A percentile compares a stretch with the other conserved stretches of the same genome.
phyloP scores from a whole-genome alignment of 176 grass and related monocot genomes.

The Eleusine indica region DNA sequence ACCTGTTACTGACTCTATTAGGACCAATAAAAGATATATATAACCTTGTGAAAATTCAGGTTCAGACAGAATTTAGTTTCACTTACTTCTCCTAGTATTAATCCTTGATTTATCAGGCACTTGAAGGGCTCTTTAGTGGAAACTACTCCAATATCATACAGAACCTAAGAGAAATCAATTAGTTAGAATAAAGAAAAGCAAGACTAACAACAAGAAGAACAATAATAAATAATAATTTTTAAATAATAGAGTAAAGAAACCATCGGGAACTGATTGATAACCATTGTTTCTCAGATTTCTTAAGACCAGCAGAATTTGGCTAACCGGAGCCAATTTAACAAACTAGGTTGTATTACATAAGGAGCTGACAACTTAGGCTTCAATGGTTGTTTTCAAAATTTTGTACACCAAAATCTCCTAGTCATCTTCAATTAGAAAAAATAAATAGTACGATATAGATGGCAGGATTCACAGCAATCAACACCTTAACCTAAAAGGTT shows the following conservation, averaged over 20 bases:
- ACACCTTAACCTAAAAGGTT: conserved; percentile 21
- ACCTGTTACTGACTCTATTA: conserved; percentile 62
- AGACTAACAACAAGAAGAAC: not conserved
- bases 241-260: not conserved
- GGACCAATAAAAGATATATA: conserved; percentile 23
- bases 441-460: not conserved
- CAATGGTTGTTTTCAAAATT: not conserved
- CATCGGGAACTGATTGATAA: not conserved
- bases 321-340: conserved; percentile 5
- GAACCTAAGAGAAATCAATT: conserved; percentile 58
- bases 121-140: conserved; percentile 98
- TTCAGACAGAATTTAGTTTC: conserved; percentile 23
- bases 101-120: conserved; percentile 98
- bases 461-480: not conserved
- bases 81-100: conserved; percentile 98
- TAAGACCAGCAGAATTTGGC: not conserved
- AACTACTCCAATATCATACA: conserved; percentile 94
- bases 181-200: conserved; percentile 37
- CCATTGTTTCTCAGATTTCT: not conserved
- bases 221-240: not conserved
- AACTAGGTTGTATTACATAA: not conserved
- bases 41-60: not conserved
- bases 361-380: not conserved
- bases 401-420: not conserved
- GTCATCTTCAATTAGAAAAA: conserved; percentile 20